Base-by-base conservation (phyloP, 2,329 filamentous ascomycete genomes). In the Apiospora phragmitis region DNA sequence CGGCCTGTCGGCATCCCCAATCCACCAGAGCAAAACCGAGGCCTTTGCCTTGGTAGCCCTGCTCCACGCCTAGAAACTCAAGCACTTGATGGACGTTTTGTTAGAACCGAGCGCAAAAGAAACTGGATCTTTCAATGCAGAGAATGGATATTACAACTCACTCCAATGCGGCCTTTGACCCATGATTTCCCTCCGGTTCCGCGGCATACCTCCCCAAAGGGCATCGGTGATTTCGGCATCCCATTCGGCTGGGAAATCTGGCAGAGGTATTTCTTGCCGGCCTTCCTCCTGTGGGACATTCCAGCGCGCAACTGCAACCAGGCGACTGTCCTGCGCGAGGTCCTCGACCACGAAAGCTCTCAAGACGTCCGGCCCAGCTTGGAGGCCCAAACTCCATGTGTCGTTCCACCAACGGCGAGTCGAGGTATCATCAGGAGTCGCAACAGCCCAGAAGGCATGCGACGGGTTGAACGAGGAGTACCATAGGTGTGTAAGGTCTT, bases 341-440 rank as follows among this genome's bases (percentile, higher is more conserved):
- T 70, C 67, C 49, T 73, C 72, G n/a, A 73, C 68, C 6, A 73
- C 72, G 18, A 73, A 73, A 1, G 72, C 72, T 62, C 45, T 71
- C 21, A 71, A 62, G 35, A 71, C 65, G 16, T 38, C 42, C 1
- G 68, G 62, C 26, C 72, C 71, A 12, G 72, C 67, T 16, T 43
- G 7, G 16, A 73, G 69, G 35, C 72, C 72, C 65, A 72, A 49
- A 42, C 16, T 67, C 70, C 71, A 72, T 2, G 51, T 16, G 11
- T 68, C 71, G 6, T 72, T 18, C 59, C 69, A 68, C 72, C 72
- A 73, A 41, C 72, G 68, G 26, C 69, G 71, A 24, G 72, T 72
- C 1, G 32, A 8, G 3, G 70, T n/a, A 49, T 71, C 70, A 12
- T 69, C 43, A 9, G 72, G 71, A 4, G 67, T 70, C 14, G 62